Base-by-base conservation (phyloP, 2,329 filamentous ascomycete genomes). In the Trichoderma koningiopsis region DNA sequence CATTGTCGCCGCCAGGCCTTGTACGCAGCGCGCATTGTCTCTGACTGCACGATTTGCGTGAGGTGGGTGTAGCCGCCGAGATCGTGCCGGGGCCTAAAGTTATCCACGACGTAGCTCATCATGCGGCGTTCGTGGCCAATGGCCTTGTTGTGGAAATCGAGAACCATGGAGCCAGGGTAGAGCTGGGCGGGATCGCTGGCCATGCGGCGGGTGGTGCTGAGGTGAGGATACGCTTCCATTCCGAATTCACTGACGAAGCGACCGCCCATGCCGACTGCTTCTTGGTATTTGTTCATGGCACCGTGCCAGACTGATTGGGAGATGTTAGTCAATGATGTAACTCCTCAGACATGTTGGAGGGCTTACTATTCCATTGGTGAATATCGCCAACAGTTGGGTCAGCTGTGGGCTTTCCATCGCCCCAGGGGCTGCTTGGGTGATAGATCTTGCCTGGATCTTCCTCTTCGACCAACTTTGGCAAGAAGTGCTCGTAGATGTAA, bases 121-220 rank as follows among this genome's bases (percentile, higher is more conserved):
- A 94, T 88, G 49, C 91, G 85, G 43, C 91, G 85, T 77, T 94
- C 91, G 75, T 94, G 91, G 0, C 92, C 91, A 72, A 89, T 89
- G 8, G 91, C 92, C 79, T 95, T 95, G 80, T 95, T 95, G 80
- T 94, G 92, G 76, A 94, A 94, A 75, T 94, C 92, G 58, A 94
- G 83, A 69, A 90, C 89, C 70, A 89, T 88, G 4, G 90, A 93
- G 72, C 93, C 90, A 0, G 91, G 88, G 37, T 85, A 83, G 22
- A 86, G 82, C 66, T 91, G 85, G 56, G 82, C 77, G 16, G 79
- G 76, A 10, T 80, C 73, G 1, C 84, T 87, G 72, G 93, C 86
- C 76, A 89, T 93, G 40, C 84, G 80, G 56, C 88, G 85, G 71
- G 93, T 89, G 0, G 92, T 94, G 62, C 88, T 84, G 72, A 93